Evolutionary conservation across 2,329 filamentous ascomycete species (phyloP).

Genomic region (Clonostachys rosea): DNA sequence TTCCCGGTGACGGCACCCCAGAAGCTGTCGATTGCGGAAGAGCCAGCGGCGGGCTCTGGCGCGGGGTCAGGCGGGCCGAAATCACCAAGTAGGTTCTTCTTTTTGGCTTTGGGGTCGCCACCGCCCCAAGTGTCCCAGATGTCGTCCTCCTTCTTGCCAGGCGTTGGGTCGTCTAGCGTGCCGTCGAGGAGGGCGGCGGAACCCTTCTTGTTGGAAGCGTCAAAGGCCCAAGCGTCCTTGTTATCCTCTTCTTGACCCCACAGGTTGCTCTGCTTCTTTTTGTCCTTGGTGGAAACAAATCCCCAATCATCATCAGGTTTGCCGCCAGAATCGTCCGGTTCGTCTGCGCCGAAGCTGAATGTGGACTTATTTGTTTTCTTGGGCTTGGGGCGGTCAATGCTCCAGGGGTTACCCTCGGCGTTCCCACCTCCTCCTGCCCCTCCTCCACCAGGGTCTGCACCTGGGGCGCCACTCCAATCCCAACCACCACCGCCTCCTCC

Average conservation of each 20-base stretch:
- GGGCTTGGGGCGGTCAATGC: slow-evolving; percentile 36
- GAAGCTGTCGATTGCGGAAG: slow-evolving; percentile 6
- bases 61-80: slow-evolving; percentile 10
- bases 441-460: not conserved
- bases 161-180: not conserved
- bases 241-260: slow-evolving; percentile 12
- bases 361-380: slow-evolving; percentile 44
- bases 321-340: slow-evolving; percentile 30
- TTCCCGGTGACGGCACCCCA: slow-evolving; percentile 15
- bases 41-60: slow-evolving; percentile 3
- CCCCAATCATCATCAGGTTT: slow-evolving; percentile 20
- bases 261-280: slow-evolving; percentile 28
- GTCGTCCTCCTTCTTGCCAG: not conserved
- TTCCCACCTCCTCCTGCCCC: slow-evolving; percentile 27
- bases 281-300: slow-evolving; percentile 22
- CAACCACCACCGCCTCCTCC: slow-evolving; percentile 20
- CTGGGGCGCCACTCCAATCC: slow-evolving; percentile 29
- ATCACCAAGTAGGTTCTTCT: slow-evolving; percentile 5
- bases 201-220: slow-evolving; percentile 1
- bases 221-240: slow-evolving; percentile 23
- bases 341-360: slow-evolving; percentile 43
- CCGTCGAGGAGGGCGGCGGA: not conserved
- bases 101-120: slow-evolving; percentile 5
- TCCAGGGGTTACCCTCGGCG: slow-evolving; percentile 44
- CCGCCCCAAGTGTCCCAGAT: slow-evolving; percentile 12